These are phyloP conservation scores for Endogone sp. DNA, from an alignment of 192 early-diverging fungal species.

Conservation along the genomic window DNA sequence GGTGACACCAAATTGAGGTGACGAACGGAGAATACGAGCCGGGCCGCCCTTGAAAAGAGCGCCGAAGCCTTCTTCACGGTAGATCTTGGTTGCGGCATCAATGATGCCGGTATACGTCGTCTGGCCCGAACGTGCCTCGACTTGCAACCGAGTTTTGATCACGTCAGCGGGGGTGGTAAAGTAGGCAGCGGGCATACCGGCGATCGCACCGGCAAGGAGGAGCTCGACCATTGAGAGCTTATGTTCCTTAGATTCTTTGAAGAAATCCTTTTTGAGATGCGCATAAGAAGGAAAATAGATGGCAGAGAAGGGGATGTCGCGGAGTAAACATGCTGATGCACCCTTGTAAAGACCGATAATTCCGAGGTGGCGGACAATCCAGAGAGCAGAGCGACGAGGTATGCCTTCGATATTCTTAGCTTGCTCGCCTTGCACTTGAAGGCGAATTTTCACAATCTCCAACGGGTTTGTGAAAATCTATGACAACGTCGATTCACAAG, in stretches of 20 bases:
- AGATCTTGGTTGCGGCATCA: conserved; percentile 86
- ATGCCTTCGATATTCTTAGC: conserved; percentile 42
- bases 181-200: conserved; percentile 97
- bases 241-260: conserved; percentile 78
- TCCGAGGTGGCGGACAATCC: conserved; percentile 88
- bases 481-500: neutral
- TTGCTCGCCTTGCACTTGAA: conserved; percentile 84
- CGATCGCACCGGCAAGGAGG: conserved; percentile 84
- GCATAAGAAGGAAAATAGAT: conserved; percentile 98
- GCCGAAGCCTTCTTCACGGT: conserved; percentile 84
- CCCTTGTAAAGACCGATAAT: conserved; percentile 94
- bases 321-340: conserved; percentile 85
- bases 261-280: conserved; percentile 93
- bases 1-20: conserved; percentile 98
- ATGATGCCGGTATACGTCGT: conserved; percentile 81
- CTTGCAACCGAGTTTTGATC: conserved; percentile 97
- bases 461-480: conserved; percentile 78
- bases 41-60: conserved; percentile 98
- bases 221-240: conserved; percentile 64
- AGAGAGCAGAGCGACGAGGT: conserved; percentile 70
- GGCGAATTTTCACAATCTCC: conserved; percentile 98
- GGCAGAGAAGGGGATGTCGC: conserved; percentile 96
- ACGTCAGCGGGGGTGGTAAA: conserved; percentile 97
- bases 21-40: conserved; percentile 86
- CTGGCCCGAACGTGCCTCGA: conserved; percentile 85